These are phyloP conservation scores for Tanacetum coccineum DNA, from an alignment of 129 eudicot genomes.

Conservation along the genomic window DNA sequence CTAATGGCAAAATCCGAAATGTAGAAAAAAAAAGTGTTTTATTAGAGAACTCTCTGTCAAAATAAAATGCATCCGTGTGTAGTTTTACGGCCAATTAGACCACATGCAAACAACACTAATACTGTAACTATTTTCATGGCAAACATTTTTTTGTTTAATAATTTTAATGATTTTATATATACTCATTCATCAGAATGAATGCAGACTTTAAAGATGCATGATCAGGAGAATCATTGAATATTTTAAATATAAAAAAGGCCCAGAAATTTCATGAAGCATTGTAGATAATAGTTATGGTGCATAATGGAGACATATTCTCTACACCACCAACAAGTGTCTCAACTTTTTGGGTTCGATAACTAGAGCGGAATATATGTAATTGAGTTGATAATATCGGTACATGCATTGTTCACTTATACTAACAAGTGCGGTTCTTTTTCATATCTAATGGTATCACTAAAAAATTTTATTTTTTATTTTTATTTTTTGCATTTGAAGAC, in stretches of 20 bases:
- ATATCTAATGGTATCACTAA: neutral
- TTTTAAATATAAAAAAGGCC: neutral
- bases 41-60: too few species aligned
- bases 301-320: slow-evolving; percentile 30
- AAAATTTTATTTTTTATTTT: neutral
- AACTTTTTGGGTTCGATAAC: slow-evolving; percentile 29
- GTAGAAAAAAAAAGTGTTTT: too few species aligned
- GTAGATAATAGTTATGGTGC: neutral
- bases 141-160: too few species aligned
- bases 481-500: neutral
- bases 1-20: neutral
- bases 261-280: neutral
- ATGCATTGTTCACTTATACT: neutral
- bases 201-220: too few species aligned
- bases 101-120: too few species aligned
- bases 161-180: too few species aligned
- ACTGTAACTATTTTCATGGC: too few species aligned
- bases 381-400: neutral
- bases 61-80: too few species aligned
- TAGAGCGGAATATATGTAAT: slow-evolving; percentile 17
- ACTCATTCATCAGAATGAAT: too few species aligned
- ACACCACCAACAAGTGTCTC: slow-evolving; percentile 35
- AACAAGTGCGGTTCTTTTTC: neutral
- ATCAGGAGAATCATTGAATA: neutral
- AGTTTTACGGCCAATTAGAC: too few species aligned